These are phyloP conservation scores for Massospora cicadina DNA, from an alignment of 371 early-diverging fungal species.

Conservation along the genomic window DNA sequence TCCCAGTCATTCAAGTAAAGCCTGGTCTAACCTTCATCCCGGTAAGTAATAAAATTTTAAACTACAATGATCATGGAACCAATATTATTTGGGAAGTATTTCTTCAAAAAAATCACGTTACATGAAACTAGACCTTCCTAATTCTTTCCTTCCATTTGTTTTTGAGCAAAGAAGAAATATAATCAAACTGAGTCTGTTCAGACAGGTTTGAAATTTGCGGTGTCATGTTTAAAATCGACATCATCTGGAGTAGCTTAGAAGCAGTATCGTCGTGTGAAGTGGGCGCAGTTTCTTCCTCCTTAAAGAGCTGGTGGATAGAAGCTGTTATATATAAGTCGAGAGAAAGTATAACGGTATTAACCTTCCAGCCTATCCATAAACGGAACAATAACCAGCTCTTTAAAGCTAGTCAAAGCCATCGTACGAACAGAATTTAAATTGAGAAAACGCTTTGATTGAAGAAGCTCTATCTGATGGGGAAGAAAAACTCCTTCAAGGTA, in stretches of 20 bases:
- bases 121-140: background rate
- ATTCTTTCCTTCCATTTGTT: background rate
- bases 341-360: slow-evolving; percentile 14
- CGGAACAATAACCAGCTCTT: slow-evolving; percentile 48
- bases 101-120: too few relatives aligned
- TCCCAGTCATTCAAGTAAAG: too few relatives aligned
- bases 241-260: slow-evolving; percentile 60
- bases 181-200: background rate
- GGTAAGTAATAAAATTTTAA: too few relatives aligned
- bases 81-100: too few relatives aligned
- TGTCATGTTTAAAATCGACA: slow-evolving; percentile 6
- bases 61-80: too few relatives aligned
- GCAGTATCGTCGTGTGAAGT: slow-evolving; percentile 37
- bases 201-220: background rate
- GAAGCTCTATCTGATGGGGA: slow-evolving; percentile 40
- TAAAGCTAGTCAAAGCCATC: slow-evolving; percentile 44
- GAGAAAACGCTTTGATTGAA: slow-evolving; percentile 12
- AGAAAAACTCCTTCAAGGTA: slow-evolving; percentile 73
- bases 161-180: background rate
- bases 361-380: slow-evolving; percentile 47
- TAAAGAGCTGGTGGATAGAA: slow-evolving; percentile 42
- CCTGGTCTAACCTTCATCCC: too few relatives aligned
- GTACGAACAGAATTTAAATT: slow-evolving; percentile 23
- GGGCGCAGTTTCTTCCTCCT: slow-evolving; percentile 44
- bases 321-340: slow-evolving; percentile 19